Evolutionary conservation across 2,329 filamentous ascomycete genomes (phyloP), one percentile per base, ranked within the genome.

Genomic region (Talaromyces amestolkiae): DNA sequence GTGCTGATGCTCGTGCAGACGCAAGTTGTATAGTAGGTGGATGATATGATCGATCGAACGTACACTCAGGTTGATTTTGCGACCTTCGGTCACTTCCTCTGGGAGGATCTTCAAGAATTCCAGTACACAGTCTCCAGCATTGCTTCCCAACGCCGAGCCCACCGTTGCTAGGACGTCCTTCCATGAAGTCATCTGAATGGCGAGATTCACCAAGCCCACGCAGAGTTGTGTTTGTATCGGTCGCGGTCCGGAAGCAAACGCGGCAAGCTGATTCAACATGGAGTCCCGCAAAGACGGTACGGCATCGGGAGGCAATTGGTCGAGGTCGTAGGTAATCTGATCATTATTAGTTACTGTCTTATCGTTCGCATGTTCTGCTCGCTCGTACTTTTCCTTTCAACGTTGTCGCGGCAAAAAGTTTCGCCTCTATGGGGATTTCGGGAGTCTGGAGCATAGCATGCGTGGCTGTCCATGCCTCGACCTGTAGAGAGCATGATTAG

Each of bases 31-130:
- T 11, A 37, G 35, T 77, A 78, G 73, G 73, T 75, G 74, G 74
- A 74, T 72, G 73, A 69, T 78, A 74, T 72, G 73, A 69, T 78
- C 77, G 78, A 84, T 83, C 90, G 88, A 86, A 94, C 92, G 84
- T 95, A 97, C 93, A 87, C 92, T 93, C 82, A 99, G 86, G 85
- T 93, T 97, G 86, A 99, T 97, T 84, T 98, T 99, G 82, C 95
- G 92, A 82, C 95, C 95, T 85, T 99, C 94, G 72, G 92, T 98
- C 76, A 99, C 95, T 86, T 99, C 95, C 84, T 99, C 95, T 65
- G 95, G 95, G 70, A 99, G 88, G 73, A 99, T 93, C 79, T 92
- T 93, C 70, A 99, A 85, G 79, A 99, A 99, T 79, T 99, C 95
- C 75, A 99, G 85, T 73, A 98, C 91, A 78, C 91, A 95, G 70